Evolutionary conservation across 129 eudicot species (phyloP).

Genomic region (Chrysanthemum makinoi): DNA sequence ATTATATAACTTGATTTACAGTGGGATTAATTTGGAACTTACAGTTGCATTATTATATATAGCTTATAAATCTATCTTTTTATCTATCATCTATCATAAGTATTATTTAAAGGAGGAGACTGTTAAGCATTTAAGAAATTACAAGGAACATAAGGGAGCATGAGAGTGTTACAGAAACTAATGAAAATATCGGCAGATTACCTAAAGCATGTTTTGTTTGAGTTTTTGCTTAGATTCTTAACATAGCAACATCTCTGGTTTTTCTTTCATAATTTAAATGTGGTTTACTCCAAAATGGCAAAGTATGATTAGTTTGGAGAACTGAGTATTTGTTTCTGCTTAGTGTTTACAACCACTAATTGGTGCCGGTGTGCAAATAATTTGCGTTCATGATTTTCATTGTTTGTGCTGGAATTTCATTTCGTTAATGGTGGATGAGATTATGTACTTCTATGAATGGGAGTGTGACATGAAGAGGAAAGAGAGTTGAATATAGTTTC

Average conservation of each 20-base stretch:
- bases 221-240: constrained; percentile 1
- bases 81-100: neutral
- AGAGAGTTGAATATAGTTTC: too few relatives aligned
- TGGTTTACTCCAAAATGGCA: neutral
- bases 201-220: constrained; percentile 12
- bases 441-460: too few relatives aligned
- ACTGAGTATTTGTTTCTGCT: neutral
- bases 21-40: neutral
- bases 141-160: neutral
- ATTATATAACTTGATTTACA: neutral
- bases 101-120: constrained; percentile 12
- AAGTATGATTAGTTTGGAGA: constrained; percentile 8
- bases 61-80: neutral
- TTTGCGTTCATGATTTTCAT: too few relatives aligned
- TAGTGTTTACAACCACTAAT: too few relatives aligned
- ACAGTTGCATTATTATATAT: neutral
- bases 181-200: neutral
- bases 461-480: too few relatives aligned
- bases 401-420: too few relatives aligned
- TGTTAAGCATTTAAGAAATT: constrained; percentile 5
- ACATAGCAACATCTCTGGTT: neutral
- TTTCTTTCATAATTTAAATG: neutral
- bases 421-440: too few relatives aligned
- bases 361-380: too few relatives aligned
- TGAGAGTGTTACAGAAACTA: neutral